Evolutionary conservation across 2,329 filamentous ascomycete genomes (phyloP).

Genomic region (Pseudogymnoascus destructans): DNA sequence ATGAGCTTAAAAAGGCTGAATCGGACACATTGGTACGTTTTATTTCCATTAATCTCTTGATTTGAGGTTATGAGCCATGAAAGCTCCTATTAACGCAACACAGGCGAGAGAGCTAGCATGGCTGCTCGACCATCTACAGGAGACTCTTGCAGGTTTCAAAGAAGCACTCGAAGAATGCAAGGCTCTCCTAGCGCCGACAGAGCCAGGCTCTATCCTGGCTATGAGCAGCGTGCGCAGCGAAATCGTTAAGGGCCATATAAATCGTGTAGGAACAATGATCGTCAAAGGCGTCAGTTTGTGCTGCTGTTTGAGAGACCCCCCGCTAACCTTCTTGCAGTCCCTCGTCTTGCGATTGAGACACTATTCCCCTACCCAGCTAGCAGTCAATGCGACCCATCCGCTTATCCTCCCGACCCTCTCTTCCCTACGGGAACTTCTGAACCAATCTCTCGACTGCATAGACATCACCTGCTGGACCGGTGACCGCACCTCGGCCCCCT

Average conservation of each 20-base stretch:
- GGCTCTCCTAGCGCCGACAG: constrained; percentile 68
- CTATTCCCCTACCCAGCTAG: constrained; percentile 32
- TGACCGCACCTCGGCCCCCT: constrained; percentile 40
- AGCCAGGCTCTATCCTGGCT: constrained; percentile 78
- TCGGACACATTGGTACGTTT: constrained; percentile 22
- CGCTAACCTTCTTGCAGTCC: constrained; percentile 36
- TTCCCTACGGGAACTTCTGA: constrained; percentile 62
- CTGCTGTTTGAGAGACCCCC: neutral
- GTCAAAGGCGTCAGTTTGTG: constrained; percentile 63
- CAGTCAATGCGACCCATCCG: constrained; percentile 30
- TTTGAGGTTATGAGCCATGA: neutral
- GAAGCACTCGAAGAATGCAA: constrained; percentile 66
- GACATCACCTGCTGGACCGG: constrained; percentile 63
- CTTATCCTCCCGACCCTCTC: constrained; percentile 58
- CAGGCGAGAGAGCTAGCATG: constrained; percentile 26
- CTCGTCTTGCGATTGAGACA: constrained; percentile 66
- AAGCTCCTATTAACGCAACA: constrained; percentile 10
- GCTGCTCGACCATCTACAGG: constrained; percentile 26
- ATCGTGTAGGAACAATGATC: constrained; percentile 77
- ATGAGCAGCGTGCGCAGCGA: constrained; percentile 80
- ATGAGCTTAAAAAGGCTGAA: constrained; percentile 21
- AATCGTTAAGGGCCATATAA: constrained; percentile 82
- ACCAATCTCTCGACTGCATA: constrained; percentile 70
- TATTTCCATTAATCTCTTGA: constrained; percentile 1
- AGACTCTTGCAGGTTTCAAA: constrained; percentile 19